Evolutionary conservation across 2,329 filamentous ascomycete species (phyloP).

Genomic region (Tolypocladium ovalisporum): DNA sequence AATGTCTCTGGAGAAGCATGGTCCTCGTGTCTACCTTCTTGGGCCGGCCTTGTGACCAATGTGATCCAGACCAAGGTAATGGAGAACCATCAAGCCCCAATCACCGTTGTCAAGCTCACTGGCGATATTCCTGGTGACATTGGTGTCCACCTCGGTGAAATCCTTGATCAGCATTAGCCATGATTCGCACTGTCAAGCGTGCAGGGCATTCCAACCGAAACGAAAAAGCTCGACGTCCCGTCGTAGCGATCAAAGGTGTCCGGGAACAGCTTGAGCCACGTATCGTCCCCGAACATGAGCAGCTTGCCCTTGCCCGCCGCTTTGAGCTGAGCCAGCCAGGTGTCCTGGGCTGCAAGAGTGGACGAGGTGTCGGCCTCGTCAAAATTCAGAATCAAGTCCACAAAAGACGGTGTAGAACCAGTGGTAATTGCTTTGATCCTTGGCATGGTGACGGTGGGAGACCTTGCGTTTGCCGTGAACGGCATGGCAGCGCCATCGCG

Average conservation of each 20-base stretch:
- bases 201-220: constrained; percentile 60
- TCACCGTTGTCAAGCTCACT: constrained; percentile 65
- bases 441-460: constrained; percentile 97
- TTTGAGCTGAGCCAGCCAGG: constrained; percentile 90
- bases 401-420: constrained; percentile 93
- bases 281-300: constrained; percentile 95
- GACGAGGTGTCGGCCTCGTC: constrained; percentile 89
- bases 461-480: constrained; percentile 91
- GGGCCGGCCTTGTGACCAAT: constrained; percentile 96
- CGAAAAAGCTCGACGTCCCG: constrained; percentile 96
- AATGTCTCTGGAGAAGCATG: not conserved
- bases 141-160: constrained; percentile 95
- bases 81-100: constrained; percentile 89
- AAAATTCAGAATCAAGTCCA: constrained; percentile 94
- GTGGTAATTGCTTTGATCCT: constrained; percentile 95
- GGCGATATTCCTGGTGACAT: constrained; percentile 84
- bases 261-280: constrained; percentile 95
- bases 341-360: constrained; percentile 79
- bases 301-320: constrained; percentile 61
- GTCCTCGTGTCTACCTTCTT: constrained; percentile 48
- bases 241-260: constrained; percentile 77
- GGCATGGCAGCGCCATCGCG: constrained; percentile 73
- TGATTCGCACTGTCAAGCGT: not conserved
- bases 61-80: constrained; percentile 92
- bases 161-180: constrained; percentile 46